A percentile compares a stretch with the other conserved stretches of the same genome.
Evolutionary conservation across 2,329 filamentous ascomycete genomes (phyloP).

Genomic region (Diaporthe citrichinensis): DNA sequence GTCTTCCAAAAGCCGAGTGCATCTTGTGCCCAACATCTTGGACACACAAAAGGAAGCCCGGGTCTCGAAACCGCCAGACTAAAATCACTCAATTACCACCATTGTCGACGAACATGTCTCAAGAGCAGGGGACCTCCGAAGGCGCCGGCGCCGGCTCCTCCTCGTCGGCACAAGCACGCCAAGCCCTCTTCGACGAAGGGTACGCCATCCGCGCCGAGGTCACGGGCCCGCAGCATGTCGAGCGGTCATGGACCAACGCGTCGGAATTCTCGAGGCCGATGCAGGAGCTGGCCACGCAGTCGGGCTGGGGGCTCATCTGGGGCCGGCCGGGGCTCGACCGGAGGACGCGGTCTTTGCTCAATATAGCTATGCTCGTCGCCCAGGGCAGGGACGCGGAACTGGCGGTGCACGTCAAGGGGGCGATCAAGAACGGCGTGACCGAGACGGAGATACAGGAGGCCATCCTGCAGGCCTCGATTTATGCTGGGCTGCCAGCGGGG

Average conservation of each 20-base stretch:
- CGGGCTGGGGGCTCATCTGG: slow-evolving; percentile 74
- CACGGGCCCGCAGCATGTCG: slow-evolving; percentile 71
- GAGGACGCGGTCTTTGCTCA: slow-evolving; percentile 72
- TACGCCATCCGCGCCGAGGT: slow-evolving; percentile 71
- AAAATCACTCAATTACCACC: background rate
- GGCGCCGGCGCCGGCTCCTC: background rate
- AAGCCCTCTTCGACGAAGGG: slow-evolving; percentile 70
- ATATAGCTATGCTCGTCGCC: slow-evolving; percentile 75
- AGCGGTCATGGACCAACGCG: slow-evolving; percentile 65
- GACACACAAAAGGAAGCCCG: background rate
- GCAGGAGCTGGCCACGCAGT: slow-evolving; percentile 74
- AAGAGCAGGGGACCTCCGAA: background rate
- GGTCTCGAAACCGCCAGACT: background rate
- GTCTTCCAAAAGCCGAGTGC: too few relatives aligned
- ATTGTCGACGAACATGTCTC: slow-evolving; percentile 7
- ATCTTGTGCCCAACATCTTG: background rate
- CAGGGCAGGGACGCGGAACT: slow-evolving; percentile 71
- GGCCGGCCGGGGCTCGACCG: slow-evolving; percentile 71
- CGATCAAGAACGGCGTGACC: slow-evolving; percentile 71
- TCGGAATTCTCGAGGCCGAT: slow-evolving; percentile 70
- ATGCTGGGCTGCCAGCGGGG: slow-evolving; percentile 58
- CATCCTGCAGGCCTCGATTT: slow-evolving; percentile 58
- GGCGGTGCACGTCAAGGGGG: slow-evolving; percentile 72
- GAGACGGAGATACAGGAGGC: slow-evolving; percentile 69
- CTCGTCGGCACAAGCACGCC: slow-evolving; percentile 49